A percentile compares a stretch with the other conserved stretches of the same genome.
Conservation (phyloP, 805 yeast genomes). For the Candida nanaspora region DNA sequence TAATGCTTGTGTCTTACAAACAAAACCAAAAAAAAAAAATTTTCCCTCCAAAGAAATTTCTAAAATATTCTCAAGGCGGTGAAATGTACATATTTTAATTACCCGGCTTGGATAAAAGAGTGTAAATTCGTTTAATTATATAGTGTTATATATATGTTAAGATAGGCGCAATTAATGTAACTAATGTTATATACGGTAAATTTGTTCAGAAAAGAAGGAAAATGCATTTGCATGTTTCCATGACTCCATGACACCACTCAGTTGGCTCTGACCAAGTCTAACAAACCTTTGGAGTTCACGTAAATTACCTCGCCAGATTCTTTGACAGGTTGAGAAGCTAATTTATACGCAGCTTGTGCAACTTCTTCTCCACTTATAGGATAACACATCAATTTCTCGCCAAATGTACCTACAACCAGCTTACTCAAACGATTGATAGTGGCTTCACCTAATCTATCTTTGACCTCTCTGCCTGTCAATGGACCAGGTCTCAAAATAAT, state of each 20-base stretch:
- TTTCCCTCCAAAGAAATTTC: too few species aligned
- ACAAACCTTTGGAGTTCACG: constrained; percentile 14
- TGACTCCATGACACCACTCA: too few species aligned
- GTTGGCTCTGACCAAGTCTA: constrained; percentile 11
- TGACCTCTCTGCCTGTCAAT: constrained; percentile 56
- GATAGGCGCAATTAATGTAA: too few species aligned
- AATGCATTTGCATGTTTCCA: too few species aligned
- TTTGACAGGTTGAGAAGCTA: constrained; percentile 15
- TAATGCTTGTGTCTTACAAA: too few species aligned
- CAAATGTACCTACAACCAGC: constrained; percentile 28
- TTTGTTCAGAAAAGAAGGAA: too few species aligned
- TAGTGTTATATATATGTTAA: too few species aligned
- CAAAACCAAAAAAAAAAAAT: not conserved
- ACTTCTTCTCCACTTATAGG: constrained; percentile 65
- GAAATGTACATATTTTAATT: not conserved
- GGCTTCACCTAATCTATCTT: constrained; percentile 31
- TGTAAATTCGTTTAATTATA: too few species aligned
- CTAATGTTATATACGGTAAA: too few species aligned
- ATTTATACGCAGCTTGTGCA: constrained; percentile 38
- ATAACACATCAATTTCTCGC: constrained; percentile 24
- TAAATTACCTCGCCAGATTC: constrained; percentile 18
- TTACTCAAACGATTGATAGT: constrained; percentile 14
- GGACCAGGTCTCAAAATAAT: constrained; percentile 75
- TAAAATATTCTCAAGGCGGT: too few species aligned
- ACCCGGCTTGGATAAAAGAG: too few species aligned